These are phyloP conservation scores for Cryptococcus depauperatus DNA, from an alignment of 1,284 basidiomycete species.

Conservation along the genomic window DNA sequence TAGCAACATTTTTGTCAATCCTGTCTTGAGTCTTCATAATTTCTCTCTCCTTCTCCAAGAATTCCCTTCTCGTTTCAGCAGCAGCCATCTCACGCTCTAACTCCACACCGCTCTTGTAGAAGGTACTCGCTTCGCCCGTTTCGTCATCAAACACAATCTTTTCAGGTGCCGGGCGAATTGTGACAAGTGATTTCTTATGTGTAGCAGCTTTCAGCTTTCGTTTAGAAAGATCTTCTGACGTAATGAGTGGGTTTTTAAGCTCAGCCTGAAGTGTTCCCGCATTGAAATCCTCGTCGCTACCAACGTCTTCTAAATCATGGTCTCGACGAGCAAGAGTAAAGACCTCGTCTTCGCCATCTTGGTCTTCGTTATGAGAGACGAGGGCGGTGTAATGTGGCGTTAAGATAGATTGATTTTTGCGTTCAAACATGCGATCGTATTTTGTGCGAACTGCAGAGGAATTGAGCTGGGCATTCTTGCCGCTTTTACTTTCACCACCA, in stretches of 20 bases:
- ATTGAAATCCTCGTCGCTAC: neutral
- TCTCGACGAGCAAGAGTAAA: slow-evolving; percentile 86
- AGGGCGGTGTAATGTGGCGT: slow-evolving; percentile 87
- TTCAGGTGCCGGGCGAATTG: slow-evolving; percentile 53
- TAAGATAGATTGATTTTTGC: slow-evolving; percentile 89
- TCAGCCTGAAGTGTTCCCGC: slow-evolving; percentile 3
- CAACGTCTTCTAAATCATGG: slow-evolving; percentile 53
- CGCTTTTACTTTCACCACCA: slow-evolving; percentile 16
- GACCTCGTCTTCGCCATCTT: slow-evolving; percentile 69
- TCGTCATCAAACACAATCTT: slow-evolving; percentile 80
- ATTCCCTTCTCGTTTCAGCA: slow-evolving; percentile 59
- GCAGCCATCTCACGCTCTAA: slow-evolving; percentile 60
- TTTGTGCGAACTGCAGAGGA: slow-evolving; percentile 66
- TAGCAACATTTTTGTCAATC: slow-evolving; percentile 70
- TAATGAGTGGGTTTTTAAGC: slow-evolving; percentile 19
- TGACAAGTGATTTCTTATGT: slow-evolving; percentile 68
- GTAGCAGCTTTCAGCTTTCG: slow-evolving; percentile 61
- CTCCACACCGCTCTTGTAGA: slow-evolving; percentile 66
- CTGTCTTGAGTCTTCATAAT: slow-evolving; percentile 66
- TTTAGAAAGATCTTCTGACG: slow-evolving; percentile 50
- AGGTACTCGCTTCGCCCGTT: slow-evolving; percentile 60
- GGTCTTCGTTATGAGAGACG: slow-evolving; percentile 57
- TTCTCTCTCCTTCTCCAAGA: slow-evolving; percentile 62
- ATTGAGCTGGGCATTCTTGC: slow-evolving; percentile 3
- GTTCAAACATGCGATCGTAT: slow-evolving; percentile 96